These are phyloP conservation scores for Suhomyces sp. DNA, from an alignment of 805 yeast genomes.

Conservation along the genomic window DNA sequence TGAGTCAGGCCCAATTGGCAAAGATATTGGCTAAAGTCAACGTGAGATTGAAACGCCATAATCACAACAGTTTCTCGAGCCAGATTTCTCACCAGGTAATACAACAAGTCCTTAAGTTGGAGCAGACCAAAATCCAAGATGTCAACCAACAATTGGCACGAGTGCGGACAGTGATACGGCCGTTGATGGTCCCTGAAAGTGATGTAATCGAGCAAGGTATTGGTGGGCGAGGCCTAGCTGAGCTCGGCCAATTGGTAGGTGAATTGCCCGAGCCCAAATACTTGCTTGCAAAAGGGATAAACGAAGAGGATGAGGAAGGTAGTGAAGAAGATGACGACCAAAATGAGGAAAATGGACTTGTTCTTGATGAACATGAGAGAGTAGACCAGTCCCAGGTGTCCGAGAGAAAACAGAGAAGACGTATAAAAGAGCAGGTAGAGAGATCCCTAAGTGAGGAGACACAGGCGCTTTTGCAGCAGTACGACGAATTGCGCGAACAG, in stretches of 20 bases:
- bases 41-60: slow-evolving; percentile 23
- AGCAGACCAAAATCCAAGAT: slow-evolving; percentile 23
- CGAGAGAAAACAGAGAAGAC: background rate
- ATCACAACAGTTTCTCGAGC: slow-evolving; percentile 21
- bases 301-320: slow-evolving; percentile 5
- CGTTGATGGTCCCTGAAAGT: slow-evolving; percentile 26
- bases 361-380: slow-evolving; percentile 20
- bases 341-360: slow-evolving; percentile 7
- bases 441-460: background rate
- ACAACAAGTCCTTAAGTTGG: slow-evolving; percentile 34
- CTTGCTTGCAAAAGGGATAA: slow-evolving; percentile 15
- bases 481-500: slow-evolving; percentile 16
- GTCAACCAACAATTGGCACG: slow-evolving; percentile 27
- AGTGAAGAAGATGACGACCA: slow-evolving; percentile 1
- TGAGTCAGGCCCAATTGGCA: slow-evolving; percentile 12
- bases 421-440: slow-evolving; percentile 1
- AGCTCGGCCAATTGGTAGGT: slow-evolving; percentile 20
- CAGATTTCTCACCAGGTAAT: slow-evolving; percentile 36
- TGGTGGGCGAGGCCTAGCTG: slow-evolving; percentile 5
- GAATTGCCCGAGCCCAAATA: slow-evolving; percentile 36
- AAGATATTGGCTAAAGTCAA: slow-evolving; percentile 23
- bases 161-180: slow-evolving; percentile 20
- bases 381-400: slow-evolving; percentile 2
- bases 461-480: slow-evolving; percentile 11
- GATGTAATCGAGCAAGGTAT: slow-evolving; percentile 8